Evolutionary conservation across 176 grass and related monocot species (phyloP).

Genomic region (Ananas comosus): DNA sequence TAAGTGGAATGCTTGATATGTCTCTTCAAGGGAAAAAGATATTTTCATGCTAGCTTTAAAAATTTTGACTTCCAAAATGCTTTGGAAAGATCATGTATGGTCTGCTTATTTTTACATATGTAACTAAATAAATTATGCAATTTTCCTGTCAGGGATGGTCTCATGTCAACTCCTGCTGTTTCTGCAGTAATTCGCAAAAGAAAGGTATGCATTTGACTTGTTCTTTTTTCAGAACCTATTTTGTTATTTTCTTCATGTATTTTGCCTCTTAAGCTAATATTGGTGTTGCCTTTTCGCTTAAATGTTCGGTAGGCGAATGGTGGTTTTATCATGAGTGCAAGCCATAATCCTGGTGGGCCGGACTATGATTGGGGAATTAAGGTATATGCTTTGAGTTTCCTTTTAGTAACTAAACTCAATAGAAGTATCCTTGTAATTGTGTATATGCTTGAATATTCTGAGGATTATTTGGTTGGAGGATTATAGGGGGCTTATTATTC

Average conservation of each 20-base stretch:
- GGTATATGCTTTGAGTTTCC: conserved; percentile 28
- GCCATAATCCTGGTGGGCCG: conserved; percentile 88
- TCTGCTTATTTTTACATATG: background rate
- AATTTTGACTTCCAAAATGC: too few species aligned
- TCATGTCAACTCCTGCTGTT: conserved; percentile 82
- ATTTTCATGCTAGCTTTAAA: too few species aligned
- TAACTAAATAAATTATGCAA: background rate
- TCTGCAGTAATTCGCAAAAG: conserved; percentile 84
- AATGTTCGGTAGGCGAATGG: conserved; percentile 58
- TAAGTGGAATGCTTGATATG: too few species aligned
- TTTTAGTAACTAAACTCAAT: conserved; percentile 2
- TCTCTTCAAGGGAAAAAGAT: too few species aligned
- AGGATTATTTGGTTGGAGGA: too few species aligned
- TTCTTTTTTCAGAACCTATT: conserved; percentile 3
- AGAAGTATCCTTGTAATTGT: background rate
- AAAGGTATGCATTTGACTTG: conserved; percentile 32
- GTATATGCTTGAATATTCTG: too few species aligned
- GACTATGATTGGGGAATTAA: conserved; percentile 93
- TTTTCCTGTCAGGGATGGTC: conserved; percentile 40
- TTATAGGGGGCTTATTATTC: too few species aligned
- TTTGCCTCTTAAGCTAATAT: background rate
- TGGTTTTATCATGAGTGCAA: conserved; percentile 92
- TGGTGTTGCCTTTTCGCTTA: conserved; percentile 15
- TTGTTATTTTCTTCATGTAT: background rate
- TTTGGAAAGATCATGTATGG: too few species aligned